phyloP scores from a whole-genome alignment of 345 rosid species.

The Aquilaria sinensis region DNA sequence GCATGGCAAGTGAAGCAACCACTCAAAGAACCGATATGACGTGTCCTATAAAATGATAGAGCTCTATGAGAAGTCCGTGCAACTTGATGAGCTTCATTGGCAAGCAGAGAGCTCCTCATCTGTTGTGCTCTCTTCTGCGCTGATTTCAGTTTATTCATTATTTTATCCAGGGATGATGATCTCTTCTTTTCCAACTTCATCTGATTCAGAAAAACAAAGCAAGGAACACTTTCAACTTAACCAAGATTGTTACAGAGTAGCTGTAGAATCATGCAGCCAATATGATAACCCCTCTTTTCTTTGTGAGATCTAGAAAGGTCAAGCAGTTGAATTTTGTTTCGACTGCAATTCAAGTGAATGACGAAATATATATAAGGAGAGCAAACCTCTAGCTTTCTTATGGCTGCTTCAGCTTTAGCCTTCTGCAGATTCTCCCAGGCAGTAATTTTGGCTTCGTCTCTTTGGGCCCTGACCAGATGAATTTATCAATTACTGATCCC shows the following conservation, averaged over 20 bases:
- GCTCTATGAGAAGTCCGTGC: slow-evolving; percentile 37
- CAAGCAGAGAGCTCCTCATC: slow-evolving; percentile 72
- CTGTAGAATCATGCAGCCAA: neutral
- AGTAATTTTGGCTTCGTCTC: slow-evolving; percentile 83
- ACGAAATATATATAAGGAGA: slow-evolving; percentile 16
- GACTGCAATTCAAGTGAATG: slow-evolving; percentile 1
- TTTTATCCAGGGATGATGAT: slow-evolving; percentile 86
- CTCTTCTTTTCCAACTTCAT: slow-evolving; percentile 97
- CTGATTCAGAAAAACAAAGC: slow-evolving; percentile 29
- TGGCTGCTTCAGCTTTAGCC: slow-evolving; percentile 96
- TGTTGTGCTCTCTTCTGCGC: slow-evolving; percentile 95
- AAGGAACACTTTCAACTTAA: slow-evolving; percentile 4
- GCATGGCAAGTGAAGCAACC: slow-evolving; percentile 90
- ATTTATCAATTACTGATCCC: slow-evolving; percentile 1
- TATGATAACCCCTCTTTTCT: neutral
- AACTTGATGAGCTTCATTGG: slow-evolving; percentile 41
- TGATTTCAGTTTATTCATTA: slow-evolving; percentile 79
- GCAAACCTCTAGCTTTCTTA: slow-evolving; percentile 86
- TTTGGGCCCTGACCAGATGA: slow-evolving; percentile 43
- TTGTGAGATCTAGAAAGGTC: too few relatives aligned
- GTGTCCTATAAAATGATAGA: slow-evolving; percentile 38
- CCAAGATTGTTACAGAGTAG: neutral
- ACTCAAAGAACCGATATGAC: slow-evolving; percentile 63
- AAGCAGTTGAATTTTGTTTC: slow-evolving; percentile 3
- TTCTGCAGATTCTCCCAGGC: slow-evolving; percentile 99